A percentile compares a stretch with the other conserved stretches of the same genome.
Evolutionary conservation across 1,284 basidiomycete genomes (phyloP).

Genomic region (Boletellus dicymbophilus): DNA sequence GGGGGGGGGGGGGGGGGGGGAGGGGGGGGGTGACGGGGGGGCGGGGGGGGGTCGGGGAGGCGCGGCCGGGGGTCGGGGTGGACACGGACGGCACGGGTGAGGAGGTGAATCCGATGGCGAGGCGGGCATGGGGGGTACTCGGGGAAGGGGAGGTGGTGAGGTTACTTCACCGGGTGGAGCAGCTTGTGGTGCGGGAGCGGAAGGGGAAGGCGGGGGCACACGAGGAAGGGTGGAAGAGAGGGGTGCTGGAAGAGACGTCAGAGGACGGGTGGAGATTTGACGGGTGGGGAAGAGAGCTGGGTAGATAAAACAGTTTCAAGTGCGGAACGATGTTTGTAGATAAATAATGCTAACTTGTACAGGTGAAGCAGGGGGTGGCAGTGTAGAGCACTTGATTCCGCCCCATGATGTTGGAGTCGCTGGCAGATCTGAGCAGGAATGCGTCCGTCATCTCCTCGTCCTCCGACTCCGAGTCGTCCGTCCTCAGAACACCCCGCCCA

Average conservation of each 20-base stretch:
- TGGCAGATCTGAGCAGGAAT: slow-evolving; percentile 72
- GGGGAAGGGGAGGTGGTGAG: slow-evolving; percentile 36
- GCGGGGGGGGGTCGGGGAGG: slow-evolving; percentile 62
- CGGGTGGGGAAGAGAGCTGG: slow-evolving; percentile 22
- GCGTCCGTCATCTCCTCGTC: slow-evolving; percentile 73
- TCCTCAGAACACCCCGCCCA: slow-evolving; percentile 47
- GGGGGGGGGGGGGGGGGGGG: too few relatives aligned
- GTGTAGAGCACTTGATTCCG: too few relatives aligned
- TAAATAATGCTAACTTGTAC: too few relatives aligned
- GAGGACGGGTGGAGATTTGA: slow-evolving; percentile 35
- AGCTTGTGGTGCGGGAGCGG: slow-evolving; percentile 31
- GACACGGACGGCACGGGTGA: slow-evolving; percentile 29
- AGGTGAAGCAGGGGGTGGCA: too few relatives aligned
- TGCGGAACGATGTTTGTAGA: too few relatives aligned
- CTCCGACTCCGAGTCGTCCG: slow-evolving; percentile 57
- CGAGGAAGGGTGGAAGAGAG: slow-evolving; percentile 31
- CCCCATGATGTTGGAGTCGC: too few relatives aligned
- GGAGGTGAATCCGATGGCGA: slow-evolving; percentile 18
- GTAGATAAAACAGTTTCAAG: too few relatives aligned
- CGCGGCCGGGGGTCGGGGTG: slow-evolving; percentile 26
- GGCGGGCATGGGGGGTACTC: slow-evolving; percentile 18
- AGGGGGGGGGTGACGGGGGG: too few relatives aligned
- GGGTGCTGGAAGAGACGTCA: slow-evolving; percentile 13
- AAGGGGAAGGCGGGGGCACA: slow-evolving; percentile 17
- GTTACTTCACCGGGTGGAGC: slow-evolving; percentile 41